Percentiles rank a stretch among this genome's conserved stretches.
phyloP scores from a whole-genome alignment of 805 yeast genomes.

The Candida quercuum region DNA sequence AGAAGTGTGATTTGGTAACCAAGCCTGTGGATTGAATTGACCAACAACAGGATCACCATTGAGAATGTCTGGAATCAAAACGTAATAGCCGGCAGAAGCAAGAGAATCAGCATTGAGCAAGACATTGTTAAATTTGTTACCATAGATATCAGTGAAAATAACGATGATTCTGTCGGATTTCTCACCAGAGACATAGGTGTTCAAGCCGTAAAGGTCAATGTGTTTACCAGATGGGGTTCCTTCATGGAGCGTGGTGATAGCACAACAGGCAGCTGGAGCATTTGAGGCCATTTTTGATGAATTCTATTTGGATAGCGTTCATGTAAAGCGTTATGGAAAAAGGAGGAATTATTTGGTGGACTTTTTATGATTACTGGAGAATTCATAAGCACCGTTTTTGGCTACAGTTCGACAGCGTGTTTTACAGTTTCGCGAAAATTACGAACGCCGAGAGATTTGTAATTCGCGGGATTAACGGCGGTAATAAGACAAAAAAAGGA shows the following conservation, averaged over 20 bases:
- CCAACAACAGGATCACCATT: conserved; percentile 37
- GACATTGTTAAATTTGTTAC: conserved; percentile 52
- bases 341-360: no score
- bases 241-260: conserved; percentile 35
- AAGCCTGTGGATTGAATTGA: conserved; percentile 26
- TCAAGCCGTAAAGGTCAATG: conserved; percentile 36
- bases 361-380: no score
- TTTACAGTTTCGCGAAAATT: no score
- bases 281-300: conserved; percentile 38
- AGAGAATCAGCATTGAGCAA: conserved; percentile 61
- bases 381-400: no score
- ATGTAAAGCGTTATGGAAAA: no score
- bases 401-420: no score
- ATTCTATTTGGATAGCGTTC: no score
- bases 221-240: conserved; percentile 45
- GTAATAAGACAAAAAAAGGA: no score
- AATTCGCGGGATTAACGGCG: no score
- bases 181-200: conserved; percentile 44
- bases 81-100: conserved; percentile 58
- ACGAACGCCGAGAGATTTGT: no score
- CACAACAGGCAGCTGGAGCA: conserved; percentile 47
- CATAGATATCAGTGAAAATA: conserved; percentile 66
- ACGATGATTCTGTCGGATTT: conserved; percentile 46
- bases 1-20: conserved; percentile 51
- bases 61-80: conserved; percentile 72